Conservation (phyloP, 1,284 basidiomycete species). For the Microstroma glucosiphilum region DNA sequence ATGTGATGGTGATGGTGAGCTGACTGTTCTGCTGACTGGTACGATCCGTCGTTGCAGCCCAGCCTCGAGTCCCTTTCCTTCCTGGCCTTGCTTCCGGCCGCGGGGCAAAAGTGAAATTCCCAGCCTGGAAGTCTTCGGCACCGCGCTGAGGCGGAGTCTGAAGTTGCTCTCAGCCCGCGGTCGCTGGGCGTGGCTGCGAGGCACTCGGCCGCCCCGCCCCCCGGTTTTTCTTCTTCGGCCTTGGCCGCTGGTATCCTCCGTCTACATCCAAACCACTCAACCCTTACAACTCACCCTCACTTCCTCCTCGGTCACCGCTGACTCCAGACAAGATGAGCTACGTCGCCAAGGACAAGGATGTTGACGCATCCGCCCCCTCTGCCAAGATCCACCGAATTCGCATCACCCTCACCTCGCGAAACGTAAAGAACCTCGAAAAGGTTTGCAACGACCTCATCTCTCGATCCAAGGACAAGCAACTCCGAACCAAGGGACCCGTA, state of each 20-base stretch:
- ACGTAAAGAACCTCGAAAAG: slow-evolving; percentile 98
- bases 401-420: slow-evolving; percentile 96
- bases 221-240: neutral
- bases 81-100: neutral
- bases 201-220: too few species aligned
- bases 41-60: neutral
- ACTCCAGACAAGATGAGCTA: slow-evolving; percentile 79
- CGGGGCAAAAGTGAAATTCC: slow-evolving; percentile 1
- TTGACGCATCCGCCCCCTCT: slow-evolving; percentile 62
- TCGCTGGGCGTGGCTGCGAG: too few species aligned
- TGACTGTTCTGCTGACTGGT: neutral
- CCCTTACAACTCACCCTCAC: slow-evolving; percentile 6
- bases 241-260: neutral
- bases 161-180: too few species aligned
- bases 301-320: slow-evolving; percentile 54
- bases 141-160: too few species aligned
- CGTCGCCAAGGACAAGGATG: slow-evolving; percentile 98
- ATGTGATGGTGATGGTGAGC: slow-evolving; percentile 1
- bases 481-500: slow-evolving; percentile 97
- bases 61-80: too few species aligned
- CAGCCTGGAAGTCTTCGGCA: neutral
- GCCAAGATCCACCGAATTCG: slow-evolving; percentile 99
- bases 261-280: neutral
- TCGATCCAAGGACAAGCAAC: slow-evolving; percentile 99
- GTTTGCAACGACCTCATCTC: slow-evolving; percentile 95